Conservation (phyloP, 2,329 filamentous ascomycete genomes). For the Xylariaceae sp. region DNA sequence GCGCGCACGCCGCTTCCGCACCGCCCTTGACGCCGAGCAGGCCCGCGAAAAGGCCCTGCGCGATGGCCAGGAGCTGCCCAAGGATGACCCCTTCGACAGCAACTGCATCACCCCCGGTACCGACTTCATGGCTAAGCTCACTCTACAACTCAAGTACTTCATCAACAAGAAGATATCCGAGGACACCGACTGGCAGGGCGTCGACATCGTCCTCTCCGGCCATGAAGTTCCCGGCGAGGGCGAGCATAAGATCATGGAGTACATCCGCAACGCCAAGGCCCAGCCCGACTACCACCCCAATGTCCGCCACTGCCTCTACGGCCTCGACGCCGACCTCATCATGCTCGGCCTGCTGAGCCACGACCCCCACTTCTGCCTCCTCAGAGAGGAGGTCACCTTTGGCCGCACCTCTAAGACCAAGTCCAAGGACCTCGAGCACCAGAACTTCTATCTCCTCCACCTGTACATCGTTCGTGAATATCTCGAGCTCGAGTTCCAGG, state of each 20-base stretch:
- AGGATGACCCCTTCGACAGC: constrained; percentile 95
- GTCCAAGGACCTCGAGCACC: constrained; percentile 94
- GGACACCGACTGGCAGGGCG: constrained; percentile 95
- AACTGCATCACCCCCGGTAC: constrained; percentile 98
- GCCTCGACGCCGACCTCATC: constrained; percentile 94
- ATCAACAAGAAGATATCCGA: constrained; percentile 98
- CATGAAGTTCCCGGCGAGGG: constrained; percentile 98
- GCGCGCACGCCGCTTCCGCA: constrained; percentile 89
- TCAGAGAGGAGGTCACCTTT: constrained; percentile 97
- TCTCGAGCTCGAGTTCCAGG: constrained; percentile 93
- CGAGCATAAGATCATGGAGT: constrained; percentile 99
- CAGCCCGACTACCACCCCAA: constrained; percentile 92
- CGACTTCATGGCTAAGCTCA: constrained; percentile 96
- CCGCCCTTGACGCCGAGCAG: constrained; percentile 84
- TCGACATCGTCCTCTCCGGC: constrained; percentile 92
- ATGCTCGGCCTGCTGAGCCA: constrained; percentile 97
- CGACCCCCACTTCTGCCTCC: constrained; percentile 94
- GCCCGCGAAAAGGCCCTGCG: constrained; percentile 88
- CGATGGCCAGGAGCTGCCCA: constrained; percentile 88
- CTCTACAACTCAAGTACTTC: constrained; percentile 93
- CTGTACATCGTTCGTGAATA: constrained; percentile 97
- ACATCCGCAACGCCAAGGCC: constrained; percentile 95
- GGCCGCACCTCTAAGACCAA: constrained; percentile 83
- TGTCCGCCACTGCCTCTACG: constrained; percentile 93
- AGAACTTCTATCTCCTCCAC: constrained; percentile 97